Conservation (phyloP, 2,329 filamentous ascomycete genomes). For the Westerdykella sp. region DNA sequence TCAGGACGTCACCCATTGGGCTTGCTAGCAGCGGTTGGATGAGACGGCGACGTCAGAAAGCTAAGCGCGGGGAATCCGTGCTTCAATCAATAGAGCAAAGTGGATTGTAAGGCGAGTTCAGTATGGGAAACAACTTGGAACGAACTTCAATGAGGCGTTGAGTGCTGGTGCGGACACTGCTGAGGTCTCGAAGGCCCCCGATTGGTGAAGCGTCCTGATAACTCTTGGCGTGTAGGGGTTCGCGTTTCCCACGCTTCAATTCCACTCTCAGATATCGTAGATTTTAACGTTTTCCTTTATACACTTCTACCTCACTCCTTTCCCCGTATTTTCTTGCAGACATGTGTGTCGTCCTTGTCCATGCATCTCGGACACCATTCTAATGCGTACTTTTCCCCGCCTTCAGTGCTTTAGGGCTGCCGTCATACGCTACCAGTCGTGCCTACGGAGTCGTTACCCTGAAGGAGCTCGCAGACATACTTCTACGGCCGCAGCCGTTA, state of each 20-base stretch:
- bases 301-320: slow-evolving; percentile 1
- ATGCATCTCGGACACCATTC: slow-evolving; percentile 3
- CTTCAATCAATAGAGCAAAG: no score
- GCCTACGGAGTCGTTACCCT: slow-evolving; percentile 13
- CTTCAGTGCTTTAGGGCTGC: slow-evolving; percentile 15
- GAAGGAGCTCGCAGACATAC: slow-evolving; percentile 9
- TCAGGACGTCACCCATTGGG: slow-evolving; percentile 67
- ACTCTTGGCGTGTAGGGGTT: slow-evolving; percentile 9
- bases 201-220: no score
- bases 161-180: no score
- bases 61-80: not conserved
- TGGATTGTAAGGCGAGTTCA: no score
- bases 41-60: no score
- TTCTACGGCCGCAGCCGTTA: not conserved
- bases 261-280: no score
- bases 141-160: no score
- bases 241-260: slow-evolving; percentile 7
- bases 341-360: slow-evolving; percentile 13
- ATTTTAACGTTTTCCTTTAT: not conserved
- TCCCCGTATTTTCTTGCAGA: slow-evolving; percentile 8
- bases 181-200: no score
- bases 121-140: no score
- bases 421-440: slow-evolving; percentile 11
- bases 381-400: slow-evolving; percentile 25
- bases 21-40: not conserved